phyloP scores from a whole-genome alignment of 495 filamentous ascomycete genomes.

The Talaromyces proteolyticus region DNA sequence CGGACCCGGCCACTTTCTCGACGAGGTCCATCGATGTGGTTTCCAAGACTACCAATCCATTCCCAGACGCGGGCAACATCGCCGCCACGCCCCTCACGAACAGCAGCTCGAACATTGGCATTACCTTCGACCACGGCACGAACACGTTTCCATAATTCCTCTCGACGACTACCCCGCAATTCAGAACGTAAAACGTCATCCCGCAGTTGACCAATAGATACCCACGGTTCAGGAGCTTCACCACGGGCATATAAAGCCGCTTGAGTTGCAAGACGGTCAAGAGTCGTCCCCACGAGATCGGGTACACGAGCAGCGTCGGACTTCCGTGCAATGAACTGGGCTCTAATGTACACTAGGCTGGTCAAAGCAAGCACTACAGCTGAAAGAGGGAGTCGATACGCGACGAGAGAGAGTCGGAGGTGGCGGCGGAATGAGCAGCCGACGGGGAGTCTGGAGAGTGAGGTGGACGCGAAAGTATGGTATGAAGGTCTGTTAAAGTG shows the following conservation, averaged over 20 bases:
- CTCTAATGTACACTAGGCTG: conserved; percentile 49
- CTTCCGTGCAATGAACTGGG: conserved; percentile 48
- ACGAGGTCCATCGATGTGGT: conserved; percentile 28
- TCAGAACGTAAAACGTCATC: conserved; percentile 87
- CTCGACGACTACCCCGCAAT: conserved; percentile 64
- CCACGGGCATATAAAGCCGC: conserved; percentile 69
- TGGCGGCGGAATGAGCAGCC: conserved; percentile 82
- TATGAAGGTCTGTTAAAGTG: conserved; percentile 60
- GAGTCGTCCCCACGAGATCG: conserved; percentile 69
- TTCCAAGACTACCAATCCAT: conserved; percentile 71
- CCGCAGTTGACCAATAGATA: conserved; percentile 80
- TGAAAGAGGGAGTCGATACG: conserved; percentile 92
- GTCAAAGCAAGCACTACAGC: conserved; percentile 50
- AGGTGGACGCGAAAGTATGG: conserved; percentile 60
- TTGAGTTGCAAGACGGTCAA: conserved; percentile 76
- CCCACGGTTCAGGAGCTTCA: conserved; percentile 61
- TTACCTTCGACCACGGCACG: conserved; percentile 83
- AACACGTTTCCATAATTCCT: conserved; percentile 77
- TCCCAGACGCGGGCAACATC: conserved; percentile 91
- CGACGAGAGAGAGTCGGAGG: conserved; percentile 83
- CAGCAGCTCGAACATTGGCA: conserved; percentile 80
- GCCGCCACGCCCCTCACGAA: conserved; percentile 74
- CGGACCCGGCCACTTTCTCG: conserved; percentile 43
- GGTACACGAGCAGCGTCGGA: conserved; percentile 68
- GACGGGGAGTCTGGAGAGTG: conserved; percentile 85